Evolutionary conservation across 1,139 yeast genomes (phyloP).

Genomic region (Candida mesenterica): DNA sequence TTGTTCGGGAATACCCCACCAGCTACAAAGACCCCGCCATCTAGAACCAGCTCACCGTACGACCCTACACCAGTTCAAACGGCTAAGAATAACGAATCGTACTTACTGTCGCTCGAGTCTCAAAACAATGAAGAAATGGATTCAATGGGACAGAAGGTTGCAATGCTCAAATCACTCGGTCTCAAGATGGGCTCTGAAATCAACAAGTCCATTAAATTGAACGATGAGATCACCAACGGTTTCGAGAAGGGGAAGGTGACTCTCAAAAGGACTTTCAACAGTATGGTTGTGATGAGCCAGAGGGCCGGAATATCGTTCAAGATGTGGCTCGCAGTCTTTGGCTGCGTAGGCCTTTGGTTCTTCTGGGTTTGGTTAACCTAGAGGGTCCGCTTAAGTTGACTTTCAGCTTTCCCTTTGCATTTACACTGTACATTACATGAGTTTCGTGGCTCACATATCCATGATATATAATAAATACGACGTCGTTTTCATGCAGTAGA

Average conservation of each 20-base stretch:
- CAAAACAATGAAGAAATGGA: conserved; percentile 80
- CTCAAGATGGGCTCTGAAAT: conserved; percentile 82
- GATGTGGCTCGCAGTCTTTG: conserved; percentile 72
- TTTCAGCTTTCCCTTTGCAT: too few relatives aligned
- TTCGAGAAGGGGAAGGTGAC: conserved; percentile 46
- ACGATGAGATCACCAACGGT: conserved; percentile 52
- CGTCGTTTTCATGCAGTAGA: too few relatives aligned
- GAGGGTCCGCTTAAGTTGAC: neutral
- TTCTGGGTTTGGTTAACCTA: conserved; percentile 72
- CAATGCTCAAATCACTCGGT: conserved; percentile 69
- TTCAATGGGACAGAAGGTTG: conserved; percentile 67
- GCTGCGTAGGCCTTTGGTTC: conserved; percentile 61
- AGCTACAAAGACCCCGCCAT: conserved; percentile 30
- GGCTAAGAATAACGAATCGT: conserved; percentile 53
- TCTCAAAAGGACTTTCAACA: conserved; percentile 63
- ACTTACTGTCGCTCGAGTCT: conserved; percentile 71
- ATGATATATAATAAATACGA: too few relatives aligned
- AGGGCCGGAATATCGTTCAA: conserved; percentile 78
- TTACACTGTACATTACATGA: too few relatives aligned
- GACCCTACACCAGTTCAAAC: conserved; percentile 33
- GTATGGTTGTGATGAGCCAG: conserved; percentile 81
- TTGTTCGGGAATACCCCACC: conserved; percentile 35
- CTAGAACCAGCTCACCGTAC: conserved; percentile 53
- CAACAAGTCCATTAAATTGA: conserved; percentile 63
- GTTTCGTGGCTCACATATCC: too few relatives aligned